phyloP scores from a whole-genome alignment of 2,329 filamentous ascomycete species.

The Hypoxylon sp. region DNA sequence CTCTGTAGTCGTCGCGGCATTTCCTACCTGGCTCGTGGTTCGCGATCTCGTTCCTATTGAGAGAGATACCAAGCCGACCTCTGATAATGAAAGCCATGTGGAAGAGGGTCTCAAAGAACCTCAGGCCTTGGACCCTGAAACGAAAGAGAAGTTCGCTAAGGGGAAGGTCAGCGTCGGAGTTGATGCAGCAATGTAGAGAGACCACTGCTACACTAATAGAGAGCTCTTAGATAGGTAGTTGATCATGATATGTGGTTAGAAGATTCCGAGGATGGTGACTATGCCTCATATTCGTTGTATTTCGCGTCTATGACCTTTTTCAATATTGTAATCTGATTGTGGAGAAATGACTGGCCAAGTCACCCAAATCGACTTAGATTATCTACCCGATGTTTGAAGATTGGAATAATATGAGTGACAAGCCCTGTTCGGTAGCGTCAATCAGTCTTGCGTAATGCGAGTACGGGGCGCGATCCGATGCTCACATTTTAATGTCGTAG shows the following conservation, averaged over 20 bases:
- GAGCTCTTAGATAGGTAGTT: background rate
- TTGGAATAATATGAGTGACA: background rate
- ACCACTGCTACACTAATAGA: too few species aligned
- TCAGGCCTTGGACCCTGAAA: slow-evolving; percentile 25
- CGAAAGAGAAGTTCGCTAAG: slow-evolving; percentile 43
- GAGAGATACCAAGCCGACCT: slow-evolving; percentile 13
- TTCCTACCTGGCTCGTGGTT: slow-evolving; percentile 55
- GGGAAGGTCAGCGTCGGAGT: slow-evolving; percentile 34
- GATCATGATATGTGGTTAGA: background rate
- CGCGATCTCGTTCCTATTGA: slow-evolving; percentile 52
- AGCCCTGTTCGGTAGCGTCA: too few species aligned
- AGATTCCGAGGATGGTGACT: background rate
- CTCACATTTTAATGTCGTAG: background rate
- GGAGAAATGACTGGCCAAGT: too few species aligned
- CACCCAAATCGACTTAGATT: background rate
- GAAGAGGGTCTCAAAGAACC: slow-evolving; percentile 42
- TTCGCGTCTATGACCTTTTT: background rate
- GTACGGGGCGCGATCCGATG: background rate
- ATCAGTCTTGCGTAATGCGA: background rate
- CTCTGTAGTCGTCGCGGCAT: slow-evolving; percentile 49
- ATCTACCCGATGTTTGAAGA: background rate
- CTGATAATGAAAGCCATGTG: slow-evolving; percentile 35
- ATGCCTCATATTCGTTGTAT: too few species aligned
- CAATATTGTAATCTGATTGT: too few species aligned
- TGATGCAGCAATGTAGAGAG: slow-evolving; percentile 8